phyloP scores from a whole-genome alignment of 805 yeast genomes.

The Candida montana region DNA sequence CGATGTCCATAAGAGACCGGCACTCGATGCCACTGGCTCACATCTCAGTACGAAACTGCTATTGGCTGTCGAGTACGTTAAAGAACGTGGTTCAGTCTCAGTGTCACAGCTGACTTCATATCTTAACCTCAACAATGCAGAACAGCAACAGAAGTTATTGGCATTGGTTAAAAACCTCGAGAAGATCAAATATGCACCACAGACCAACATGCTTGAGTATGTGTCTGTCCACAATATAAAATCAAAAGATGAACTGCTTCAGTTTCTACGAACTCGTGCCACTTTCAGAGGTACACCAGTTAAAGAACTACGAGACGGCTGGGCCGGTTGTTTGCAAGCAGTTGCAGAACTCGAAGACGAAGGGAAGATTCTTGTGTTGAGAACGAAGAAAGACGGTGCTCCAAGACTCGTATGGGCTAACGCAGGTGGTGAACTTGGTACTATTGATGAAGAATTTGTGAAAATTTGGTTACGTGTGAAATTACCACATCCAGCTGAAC shows the following conservation, averaged over 20 bases:
- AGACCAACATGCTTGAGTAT: constrained; percentile 67
- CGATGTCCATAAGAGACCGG: constrained; percentile 27
- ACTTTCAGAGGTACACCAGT: constrained; percentile 86
- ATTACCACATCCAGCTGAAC: constrained; percentile 75
- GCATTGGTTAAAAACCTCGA: constrained; percentile 72
- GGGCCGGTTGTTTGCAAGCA: constrained; percentile 84
- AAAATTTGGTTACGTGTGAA: constrained; percentile 74
- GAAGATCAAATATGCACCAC: constrained; percentile 64
- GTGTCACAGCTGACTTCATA: constrained; percentile 62
- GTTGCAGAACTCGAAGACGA: constrained; percentile 74
- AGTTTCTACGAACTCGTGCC: constrained; percentile 69
- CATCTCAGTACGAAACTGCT: constrained; percentile 83
- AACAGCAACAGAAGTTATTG: constrained; percentile 60
- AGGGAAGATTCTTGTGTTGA: constrained; percentile 70
- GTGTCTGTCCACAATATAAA: constrained; percentile 86
- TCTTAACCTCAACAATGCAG: constrained; percentile 37
- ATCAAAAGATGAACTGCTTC: constrained; percentile 69
- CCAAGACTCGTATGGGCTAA: constrained; percentile 95
- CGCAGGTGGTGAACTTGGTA: constrained; percentile 63
- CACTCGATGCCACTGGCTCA: constrained; percentile 28
- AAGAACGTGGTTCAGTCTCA: constrained; percentile 55
- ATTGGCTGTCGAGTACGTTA: constrained; percentile 87
- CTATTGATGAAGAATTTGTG: constrained; percentile 76
- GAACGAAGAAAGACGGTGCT: constrained; percentile 88
- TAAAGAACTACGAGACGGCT: constrained; percentile 72